Evolutionary conservation across 148 eudicot species (phyloP), one percentile per base, ranked within the genome.

Genomic region (Diospyros lotus): DNA sequence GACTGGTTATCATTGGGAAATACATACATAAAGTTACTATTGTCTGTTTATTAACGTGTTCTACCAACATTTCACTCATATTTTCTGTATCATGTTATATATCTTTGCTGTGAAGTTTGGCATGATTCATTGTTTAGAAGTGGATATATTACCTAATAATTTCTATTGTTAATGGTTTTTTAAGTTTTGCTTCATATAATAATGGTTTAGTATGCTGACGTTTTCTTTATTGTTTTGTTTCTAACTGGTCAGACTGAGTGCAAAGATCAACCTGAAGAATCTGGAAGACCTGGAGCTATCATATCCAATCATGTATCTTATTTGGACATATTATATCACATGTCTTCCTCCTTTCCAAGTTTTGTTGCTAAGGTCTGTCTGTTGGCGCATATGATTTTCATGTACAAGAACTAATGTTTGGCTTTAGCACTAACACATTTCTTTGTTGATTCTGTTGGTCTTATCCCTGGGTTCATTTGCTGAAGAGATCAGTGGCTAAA

Each of bases 401-500:
- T 60, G 17, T 6, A n/a, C 12, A 14, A 45, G 45, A 54, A 56
- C 43, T 73, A 72, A 6, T 58, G 73, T 80, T 62, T 59, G 74
- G n/a, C 66, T 61, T 73, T 73, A 40, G 44, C 71, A 51, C 82
- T 88, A 84, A 89, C 85, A 48, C 52, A 66, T 48, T 66, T 59
- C 73, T 77, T n/a, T 82, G 53, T 64, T 67, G 38, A 43, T 77
- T 83, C 69, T 78, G 59, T 64, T 74, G 59, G 17, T 81, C 44
- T 9, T 58, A 12, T 59, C 60, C 63, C 58, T 73, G 17, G 75
- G 64, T 66, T 75, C 65, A 78, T 69, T 78, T 73, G 66, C 62
- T 90, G 91, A 85, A 95, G 98, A 95, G 89, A 88, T 95, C 98
- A 78, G 98, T 95, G 82, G 86, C 90, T 59, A 89, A 90, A 73